Conservation (phyloP, 2,329 filamentous ascomycete species). For the Beauveria sp. region DNA sequence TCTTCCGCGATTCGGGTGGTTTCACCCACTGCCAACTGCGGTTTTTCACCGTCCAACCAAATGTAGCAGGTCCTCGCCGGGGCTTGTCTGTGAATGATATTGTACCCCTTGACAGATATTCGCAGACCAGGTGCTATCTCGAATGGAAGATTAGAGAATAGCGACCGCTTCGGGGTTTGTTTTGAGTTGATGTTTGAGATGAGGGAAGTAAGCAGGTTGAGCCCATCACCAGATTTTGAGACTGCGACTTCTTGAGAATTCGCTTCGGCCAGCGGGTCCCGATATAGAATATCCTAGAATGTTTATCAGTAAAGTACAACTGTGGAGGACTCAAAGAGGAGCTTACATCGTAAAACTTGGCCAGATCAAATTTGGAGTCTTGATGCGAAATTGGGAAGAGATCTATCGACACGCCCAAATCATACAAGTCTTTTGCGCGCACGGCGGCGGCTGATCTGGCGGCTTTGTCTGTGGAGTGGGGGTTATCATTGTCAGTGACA, state of each 20-base stretch:
- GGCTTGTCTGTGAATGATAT: slow-evolving; percentile 76
- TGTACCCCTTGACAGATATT: slow-evolving; percentile 91
- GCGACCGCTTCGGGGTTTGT: slow-evolving; percentile 72
- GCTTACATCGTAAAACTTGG: slow-evolving; percentile 83
- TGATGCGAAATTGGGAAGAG: slow-evolving; percentile 77
- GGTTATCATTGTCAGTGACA: slow-evolving; percentile 89
- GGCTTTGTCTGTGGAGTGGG: slow-evolving; percentile 65
- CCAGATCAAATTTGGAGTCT: slow-evolving; percentile 67
- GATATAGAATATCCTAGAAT: slow-evolving; percentile 79
- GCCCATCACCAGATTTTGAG: slow-evolving; percentile 64
- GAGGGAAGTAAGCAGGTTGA: slow-evolving; percentile 71
- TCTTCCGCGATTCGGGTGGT: slow-evolving; percentile 73
- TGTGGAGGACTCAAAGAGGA: too few relatives aligned
- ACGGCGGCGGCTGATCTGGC: slow-evolving; percentile 71
- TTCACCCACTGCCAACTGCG: slow-evolving; percentile 69
- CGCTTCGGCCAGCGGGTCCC: slow-evolving; percentile 63
- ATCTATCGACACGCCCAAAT: slow-evolving; percentile 85
- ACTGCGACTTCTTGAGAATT: slow-evolving; percentile 45
- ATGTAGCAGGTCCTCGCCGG: slow-evolving; percentile 80
- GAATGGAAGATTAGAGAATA: slow-evolving; percentile 81
- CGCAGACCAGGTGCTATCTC: slow-evolving; percentile 78
- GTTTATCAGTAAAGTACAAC: not conserved
- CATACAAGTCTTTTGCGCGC: slow-evolving; percentile 89
- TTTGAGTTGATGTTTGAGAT: slow-evolving; percentile 87
- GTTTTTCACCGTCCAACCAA: slow-evolving; percentile 77